Evolutionary conservation across 192 early-diverging fungal species (phyloP).

Genomic region (Irineochytrium annulatum): DNA sequence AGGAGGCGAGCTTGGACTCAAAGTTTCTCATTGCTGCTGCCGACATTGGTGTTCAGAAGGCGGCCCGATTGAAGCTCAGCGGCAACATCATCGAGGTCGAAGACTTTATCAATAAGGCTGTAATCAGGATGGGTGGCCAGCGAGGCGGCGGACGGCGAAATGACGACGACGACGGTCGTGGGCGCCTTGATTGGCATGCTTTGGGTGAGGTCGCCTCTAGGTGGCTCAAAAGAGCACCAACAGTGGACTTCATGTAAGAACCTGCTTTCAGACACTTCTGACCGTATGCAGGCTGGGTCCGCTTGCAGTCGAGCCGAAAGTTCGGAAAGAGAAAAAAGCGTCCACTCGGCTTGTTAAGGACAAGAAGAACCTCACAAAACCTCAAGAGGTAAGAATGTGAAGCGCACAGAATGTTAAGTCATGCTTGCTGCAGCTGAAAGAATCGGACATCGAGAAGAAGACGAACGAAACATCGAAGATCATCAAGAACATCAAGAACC

Average conservation of each 20-base stretch:
- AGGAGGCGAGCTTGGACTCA: slow-evolving; percentile 90
- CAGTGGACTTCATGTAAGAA: slow-evolving; percentile 75
- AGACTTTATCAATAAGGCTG: slow-evolving; percentile 68
- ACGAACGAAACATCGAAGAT: slow-evolving; percentile 84
- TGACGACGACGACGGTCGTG: slow-evolving; percentile 43
- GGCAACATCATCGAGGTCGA: slow-evolving; percentile 70
- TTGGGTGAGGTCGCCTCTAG: slow-evolving; percentile 53
- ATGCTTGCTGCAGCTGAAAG: slow-evolving; percentile 39
- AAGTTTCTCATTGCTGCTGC: slow-evolving; percentile 70
- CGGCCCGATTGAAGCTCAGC: slow-evolving; percentile 71
- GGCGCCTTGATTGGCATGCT: slow-evolving; percentile 52
- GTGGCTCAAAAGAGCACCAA: slow-evolving; percentile 54
- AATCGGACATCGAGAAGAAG: slow-evolving; percentile 70
- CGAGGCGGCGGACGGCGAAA: background rate
- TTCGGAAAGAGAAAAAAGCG: slow-evolving; percentile 21
- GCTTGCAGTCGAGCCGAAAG: slow-evolving; percentile 58
- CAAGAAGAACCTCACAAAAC: slow-evolving; percentile 40
- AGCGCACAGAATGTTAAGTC: too few species aligned
- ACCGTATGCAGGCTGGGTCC: slow-evolving; percentile 57
- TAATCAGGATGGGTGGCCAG: slow-evolving; percentile 44
- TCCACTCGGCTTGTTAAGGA: slow-evolving; percentile 41
- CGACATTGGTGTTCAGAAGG: slow-evolving; percentile 71
- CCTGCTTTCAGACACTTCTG: background rate
- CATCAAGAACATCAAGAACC: slow-evolving; percentile 63
- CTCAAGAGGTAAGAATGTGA: slow-evolving; percentile 35